Evolutionary conservation across 2,329 filamentous ascomycete species (phyloP).

Genomic region (Penicillium sp.): DNA sequence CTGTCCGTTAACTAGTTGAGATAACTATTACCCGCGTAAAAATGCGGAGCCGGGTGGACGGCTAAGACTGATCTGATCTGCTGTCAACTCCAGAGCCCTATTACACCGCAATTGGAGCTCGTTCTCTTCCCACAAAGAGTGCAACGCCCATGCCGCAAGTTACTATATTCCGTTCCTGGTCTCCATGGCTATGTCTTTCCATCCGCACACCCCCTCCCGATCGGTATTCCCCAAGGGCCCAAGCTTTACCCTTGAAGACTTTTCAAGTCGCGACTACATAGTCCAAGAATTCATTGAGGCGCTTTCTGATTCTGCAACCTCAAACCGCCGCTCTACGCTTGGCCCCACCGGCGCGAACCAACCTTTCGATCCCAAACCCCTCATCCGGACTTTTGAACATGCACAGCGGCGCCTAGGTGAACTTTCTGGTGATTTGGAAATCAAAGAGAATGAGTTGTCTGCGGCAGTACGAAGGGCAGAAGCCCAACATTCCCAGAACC

Average conservation of each 20-base stretch:
- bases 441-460: constrained; percentile 86
- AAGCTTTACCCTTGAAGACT: constrained; percentile 85
- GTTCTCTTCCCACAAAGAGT: background rate
- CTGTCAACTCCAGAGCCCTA: too few species aligned
- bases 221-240: constrained; percentile 78
- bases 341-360: constrained; percentile 43
- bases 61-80: background rate
- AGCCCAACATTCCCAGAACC: constrained; percentile 86
- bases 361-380: constrained; percentile 91
- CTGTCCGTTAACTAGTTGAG: background rate
- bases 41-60: background rate
- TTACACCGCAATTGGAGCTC: background rate
- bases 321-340: constrained; percentile 76
- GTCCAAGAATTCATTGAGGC: constrained; percentile 97
- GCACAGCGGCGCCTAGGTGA: constrained; percentile 59
- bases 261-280: constrained; percentile 90
- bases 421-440: constrained; percentile 77
- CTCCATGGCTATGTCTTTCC: constrained; percentile 46
- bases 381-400: constrained; percentile 92
- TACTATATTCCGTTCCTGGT: constrained; percentile 41
- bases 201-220: constrained; percentile 57
- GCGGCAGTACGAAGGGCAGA: constrained; percentile 91
- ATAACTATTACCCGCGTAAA: background rate
- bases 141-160: too few species aligned
- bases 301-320: constrained; percentile 81